These are phyloP conservation scores for Sanguinoderma infundibulare DNA, from an alignment of 1,284 basidiomycete genomes.

Conservation along the genomic window DNA sequence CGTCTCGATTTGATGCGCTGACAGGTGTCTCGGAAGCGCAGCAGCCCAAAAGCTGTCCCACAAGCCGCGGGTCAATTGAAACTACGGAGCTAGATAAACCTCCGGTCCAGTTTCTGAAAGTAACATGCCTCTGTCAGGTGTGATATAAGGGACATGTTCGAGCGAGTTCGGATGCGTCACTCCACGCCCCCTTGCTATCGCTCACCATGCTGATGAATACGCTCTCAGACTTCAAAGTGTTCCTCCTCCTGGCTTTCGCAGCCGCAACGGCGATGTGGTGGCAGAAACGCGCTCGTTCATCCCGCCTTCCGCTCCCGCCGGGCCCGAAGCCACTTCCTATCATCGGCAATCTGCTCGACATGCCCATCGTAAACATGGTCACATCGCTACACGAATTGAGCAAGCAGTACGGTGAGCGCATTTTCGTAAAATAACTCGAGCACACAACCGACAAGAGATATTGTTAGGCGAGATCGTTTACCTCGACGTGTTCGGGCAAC, in stretches of 20 bases:
- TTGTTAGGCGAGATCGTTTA: slow-evolving; percentile 12
- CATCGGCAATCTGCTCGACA: slow-evolving; percentile 16
- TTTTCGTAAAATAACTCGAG: too few species aligned
- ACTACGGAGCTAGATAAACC: background rate
- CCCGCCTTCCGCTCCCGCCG: slow-evolving; percentile 12
- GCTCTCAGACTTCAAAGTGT: background rate
- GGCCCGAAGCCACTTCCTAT: slow-evolving; percentile 16
- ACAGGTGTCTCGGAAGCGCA: background rate
- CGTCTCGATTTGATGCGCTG: background rate
- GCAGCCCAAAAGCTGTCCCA: background rate
- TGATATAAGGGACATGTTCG: background rate
- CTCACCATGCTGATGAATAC: background rate
- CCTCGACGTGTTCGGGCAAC: slow-evolving; percentile 12
- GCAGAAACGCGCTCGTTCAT: background rate
- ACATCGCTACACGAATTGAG: slow-evolving; percentile 4
- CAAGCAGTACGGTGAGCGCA: slow-evolving; percentile 13
- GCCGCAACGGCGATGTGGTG: background rate
- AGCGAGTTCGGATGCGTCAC: background rate
- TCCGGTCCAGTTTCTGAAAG: background rate
- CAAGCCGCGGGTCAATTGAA: too few species aligned
- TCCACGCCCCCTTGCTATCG: background rate
- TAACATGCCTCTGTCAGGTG: background rate
- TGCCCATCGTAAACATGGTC: slow-evolving; percentile 7
- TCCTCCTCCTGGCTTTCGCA: background rate
- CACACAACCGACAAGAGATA: too few species aligned